phyloP scores from a whole-genome alignment of 208 protist species.

The Leishmania tropica region DNA sequence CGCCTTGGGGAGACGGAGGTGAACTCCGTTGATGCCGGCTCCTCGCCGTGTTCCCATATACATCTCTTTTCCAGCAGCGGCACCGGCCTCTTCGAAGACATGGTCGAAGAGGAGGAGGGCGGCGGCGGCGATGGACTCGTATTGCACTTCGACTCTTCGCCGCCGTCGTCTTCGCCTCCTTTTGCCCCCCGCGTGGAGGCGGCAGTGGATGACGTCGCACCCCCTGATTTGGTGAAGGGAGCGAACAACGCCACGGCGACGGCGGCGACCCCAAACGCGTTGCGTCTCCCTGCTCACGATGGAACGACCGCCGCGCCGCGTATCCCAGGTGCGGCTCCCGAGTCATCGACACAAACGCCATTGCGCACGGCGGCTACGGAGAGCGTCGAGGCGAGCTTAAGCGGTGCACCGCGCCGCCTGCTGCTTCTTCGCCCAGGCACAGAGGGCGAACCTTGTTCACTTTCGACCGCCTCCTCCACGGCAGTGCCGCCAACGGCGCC shows the following conservation, averaged over 20 bases:
- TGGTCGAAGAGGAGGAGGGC: neutral
- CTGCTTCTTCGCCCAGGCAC: constrained; percentile 5
- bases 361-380: neutral
- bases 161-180: neutral
- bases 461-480: neutral
- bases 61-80: constrained; percentile 6
- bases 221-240: neutral
- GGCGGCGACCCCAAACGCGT: neutral
- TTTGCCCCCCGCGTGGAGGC: neutral
- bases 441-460: neutral
- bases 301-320: neutral
- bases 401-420: constrained; percentile 1
- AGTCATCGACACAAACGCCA: neutral
- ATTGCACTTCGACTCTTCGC: constrained; percentile 24
- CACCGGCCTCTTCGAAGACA: neutral
- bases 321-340: neutral
- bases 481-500: neutral
- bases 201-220: neutral
- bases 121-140: constrained; percentile 17
- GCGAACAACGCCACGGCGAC: neutral
- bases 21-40: neutral
- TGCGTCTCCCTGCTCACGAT: neutral
- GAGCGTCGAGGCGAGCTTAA: neutral
- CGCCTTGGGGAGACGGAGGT: neutral
- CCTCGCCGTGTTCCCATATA: too few species aligned